Base-by-base conservation (phyloP, 2,329 filamentous ascomycete genomes). In the Immersiporthe knoxdaviesiana region DNA sequence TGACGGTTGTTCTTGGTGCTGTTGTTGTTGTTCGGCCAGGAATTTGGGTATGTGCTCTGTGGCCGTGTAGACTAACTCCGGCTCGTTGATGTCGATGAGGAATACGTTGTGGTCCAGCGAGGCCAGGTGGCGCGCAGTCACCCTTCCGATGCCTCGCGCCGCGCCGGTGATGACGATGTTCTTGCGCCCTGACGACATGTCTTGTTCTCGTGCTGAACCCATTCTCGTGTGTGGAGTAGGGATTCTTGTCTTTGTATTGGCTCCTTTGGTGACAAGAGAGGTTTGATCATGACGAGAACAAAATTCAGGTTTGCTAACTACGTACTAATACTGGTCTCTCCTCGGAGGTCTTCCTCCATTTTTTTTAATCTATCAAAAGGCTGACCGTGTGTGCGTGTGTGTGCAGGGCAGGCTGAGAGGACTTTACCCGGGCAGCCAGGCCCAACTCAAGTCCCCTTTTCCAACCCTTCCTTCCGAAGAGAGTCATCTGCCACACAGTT, bases 101-200 rank as follows among this genome's bases (percentile, higher is more conserved):
- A 82, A 81, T 58, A 84, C 79, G 41, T 78, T 77, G 74, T 84
- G 79, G n/a, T 83, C 81, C 14, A 74, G 71, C 24, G 75, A 70
- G 27, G 81, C 76, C 62, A 84, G 80, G 58, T 81, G 78, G 14
- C 81, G 80, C 58, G 81, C 79, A 21, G 84, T 76, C 44, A 78
- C 80, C 52, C 82, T 78, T 32, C 83, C 82, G 59, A 85, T 84
- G 35, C 82, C 83, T 37, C 80, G 78, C 5, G 81, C 81, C 63
- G 79, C 81, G 37, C 81, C 82, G 44, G 69, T 72, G 16, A 73
- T 63, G 37, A 72, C 66, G 39, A 73, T 70, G 63, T 72, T 68
- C 37, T 71, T 67, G 32, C 52, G 41, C 35, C 52, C 52, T 27
- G 70, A 56, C 63, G 70, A 56, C 63, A 70, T 70, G 56, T 66